Conservation (phyloP, 495 filamentous ascomycete species). For the Immersiella caudata region DNA sequence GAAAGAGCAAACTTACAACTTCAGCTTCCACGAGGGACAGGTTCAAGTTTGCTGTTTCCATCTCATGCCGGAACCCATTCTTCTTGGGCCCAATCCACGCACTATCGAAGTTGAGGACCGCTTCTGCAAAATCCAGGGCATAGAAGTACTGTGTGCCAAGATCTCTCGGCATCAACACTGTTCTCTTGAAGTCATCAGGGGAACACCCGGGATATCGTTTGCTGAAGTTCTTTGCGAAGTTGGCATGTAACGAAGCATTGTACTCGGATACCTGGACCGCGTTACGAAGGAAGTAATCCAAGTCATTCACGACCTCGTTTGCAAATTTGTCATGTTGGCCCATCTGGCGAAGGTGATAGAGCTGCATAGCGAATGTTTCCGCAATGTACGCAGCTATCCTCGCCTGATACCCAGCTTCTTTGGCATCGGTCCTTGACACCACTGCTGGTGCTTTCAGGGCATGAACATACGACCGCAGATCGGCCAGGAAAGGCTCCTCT, state of each 20-base stretch:
- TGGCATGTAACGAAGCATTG: conserved; percentile 81
- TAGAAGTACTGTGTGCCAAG: conserved; percentile 82
- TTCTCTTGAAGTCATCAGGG: conserved; percentile 75
- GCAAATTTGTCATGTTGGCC: conserved; percentile 64
- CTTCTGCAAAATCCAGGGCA: conserved; percentile 69
- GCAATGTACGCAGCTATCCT: conserved; percentile 79
- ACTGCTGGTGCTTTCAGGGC: conserved; percentile 56
- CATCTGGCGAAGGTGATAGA: conserved; percentile 77
- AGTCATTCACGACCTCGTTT: conserved; percentile 67
- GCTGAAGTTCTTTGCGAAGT: conserved; percentile 83
- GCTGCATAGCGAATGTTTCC: conserved; percentile 87
- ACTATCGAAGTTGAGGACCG: conserved; percentile 72
- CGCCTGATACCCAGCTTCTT: conserved; percentile 60
- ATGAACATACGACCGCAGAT: conserved; percentile 69
- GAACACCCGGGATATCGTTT: conserved; percentile 70
- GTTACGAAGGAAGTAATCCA: conserved; percentile 74
- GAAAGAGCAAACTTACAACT: conserved; percentile 62
- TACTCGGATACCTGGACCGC: conserved; percentile 76
- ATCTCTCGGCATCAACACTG: conserved; percentile 59
- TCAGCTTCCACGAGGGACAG: conserved; percentile 89
- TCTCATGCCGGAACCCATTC: conserved; percentile 76
- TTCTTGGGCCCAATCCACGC: conserved; percentile 69
- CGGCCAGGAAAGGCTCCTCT: conserved; percentile 69
- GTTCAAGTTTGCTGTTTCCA: conserved; percentile 85
- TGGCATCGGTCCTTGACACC: conserved; percentile 47